Evolutionary conservation across 768 basidiomycete genomes (phyloP), one percentile per base, ranked within the genome.

Genomic region (Lactarius hengduanensis): DNA sequence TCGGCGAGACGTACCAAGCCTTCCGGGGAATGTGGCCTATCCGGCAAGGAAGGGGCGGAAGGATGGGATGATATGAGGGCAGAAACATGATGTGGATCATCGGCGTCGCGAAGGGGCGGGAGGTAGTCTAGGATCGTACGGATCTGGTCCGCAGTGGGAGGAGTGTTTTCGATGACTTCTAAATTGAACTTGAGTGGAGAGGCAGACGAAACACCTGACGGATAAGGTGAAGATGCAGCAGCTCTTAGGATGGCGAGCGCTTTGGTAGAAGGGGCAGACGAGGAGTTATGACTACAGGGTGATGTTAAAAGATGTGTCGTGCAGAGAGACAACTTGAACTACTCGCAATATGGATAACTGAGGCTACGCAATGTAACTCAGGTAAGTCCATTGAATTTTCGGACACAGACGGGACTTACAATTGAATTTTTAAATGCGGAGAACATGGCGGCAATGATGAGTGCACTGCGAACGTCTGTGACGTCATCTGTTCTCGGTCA

Each of bases 91-190:
- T 73, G 71, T 2, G 75, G 69, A 55, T 71, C 38, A 36, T 70
- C 56, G 69, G 41, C n/a, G 59, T 57, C 4, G 78, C 75, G 55
- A 34, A 77, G 74, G n/a, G 78, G 78, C 0, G 74, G 72, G 11
- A 89, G 75, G 72, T 88, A 91, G 4, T 84, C 83, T 16, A 89
- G 72, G 53, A 92, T 91, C 16, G 84, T 87, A 36, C 76, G 78
- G 43, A 92, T 74, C 71, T 92, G 91, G 74, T 91, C 89, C 0
- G 83, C 61, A 0, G 83, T 92, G 3, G 91, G 91, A 0, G 82
- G 79, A 6, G 80, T 76, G 8, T 81, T 80, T 72, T 91, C 89
- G 54, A 92, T 78, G 30, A 92, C 85, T 62, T 90, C 86, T 22
- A 92, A 83, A 64, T 88, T 81, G 78, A 90, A 92, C 15, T 83